Base-by-base conservation (phyloP, 495 filamentous ascomycete species). In the Aspergillus haitiensis region DNA sequence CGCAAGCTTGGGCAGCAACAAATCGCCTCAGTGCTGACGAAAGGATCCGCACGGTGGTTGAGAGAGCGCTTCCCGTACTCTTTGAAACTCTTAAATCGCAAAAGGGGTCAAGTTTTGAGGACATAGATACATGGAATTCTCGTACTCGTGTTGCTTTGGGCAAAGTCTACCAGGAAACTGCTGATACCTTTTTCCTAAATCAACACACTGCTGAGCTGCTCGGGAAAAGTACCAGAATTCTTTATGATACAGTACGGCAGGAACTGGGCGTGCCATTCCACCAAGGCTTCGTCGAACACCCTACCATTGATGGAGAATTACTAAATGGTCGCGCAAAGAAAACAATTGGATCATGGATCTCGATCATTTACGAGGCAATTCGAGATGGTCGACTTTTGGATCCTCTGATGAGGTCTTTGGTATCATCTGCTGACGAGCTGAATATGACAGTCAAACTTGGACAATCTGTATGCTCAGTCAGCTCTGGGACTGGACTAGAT, bases 11-110 rank as follows among this genome's bases (percentile, higher is more conserved):
- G 66, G 50, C 60, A 8, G 62, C 61, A 15, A 69, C 66, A 2
- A 65, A 60, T 33, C 55, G 63, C 13, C 48, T 71, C 2, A 85
- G 86, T 57, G 79, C 65, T 48, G 76, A 68, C 56, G 86, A 83
- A 80, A 58, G 66, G 8, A 53, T 57, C 27, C 27, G 55, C n/a
- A 54, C 40, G 13, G 52, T 60, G n/a, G 54, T 64, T 6, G 55
- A 69, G 15, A 47, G 40, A 13, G 55, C 61, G 0, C 35, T 69
- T 5, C 55, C 66, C 7, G 50, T 56, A 4, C 49, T 66, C 10
- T 34, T 66, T 2, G 37, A 62, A 6, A 57, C n/a, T 8, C 27
- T 54, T 10, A 52, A 61, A 21, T 18, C 37, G 5, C 36, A 36
- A n/a, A 31, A 40, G 0, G 44, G 48, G 11, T 46, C 35, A 7